Evolutionary conservation across 345 rosid genomes (phyloP), one percentile per base, ranked within the genome.

Genomic region (Lumnitzera littorea): DNA sequence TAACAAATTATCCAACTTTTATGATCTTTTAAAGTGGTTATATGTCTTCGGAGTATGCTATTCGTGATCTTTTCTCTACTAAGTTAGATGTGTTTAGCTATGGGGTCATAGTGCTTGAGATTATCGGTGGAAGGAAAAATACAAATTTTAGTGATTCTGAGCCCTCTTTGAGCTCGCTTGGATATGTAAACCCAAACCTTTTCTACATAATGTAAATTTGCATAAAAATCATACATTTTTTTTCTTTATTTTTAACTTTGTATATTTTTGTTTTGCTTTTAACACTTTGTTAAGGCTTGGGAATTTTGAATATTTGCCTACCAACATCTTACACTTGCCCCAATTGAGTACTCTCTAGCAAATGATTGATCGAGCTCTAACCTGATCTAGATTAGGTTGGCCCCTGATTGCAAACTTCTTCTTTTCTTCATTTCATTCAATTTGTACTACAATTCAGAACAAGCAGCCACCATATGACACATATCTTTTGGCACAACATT

Each of bases 1-100:
- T 14, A 23, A 23, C 14, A 0, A 25, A 14, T 4, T 4, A 27
- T 36, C 15, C 51, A 3, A 16, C 9, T 27, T 23, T 13, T 46
- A n/a, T 36, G 43, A 27, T 5, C 11, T 12, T 29, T 15, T 2
- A n/a, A 57, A 73, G 77, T 24, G 74, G 72, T 11, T 76, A 68
- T 24, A 68, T 76, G 72, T 64, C 77, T 20, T 69, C 77, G 23
- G 77, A 76, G 58, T 67, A 76, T 15, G 81, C 72, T 3, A 15
- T 61, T 54, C 56, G 62, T 20, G 72, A 75, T 2, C 36, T 55
- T 24, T 72, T 68, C 60, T 73, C 78, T 4, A 16, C 29, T 12
- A 73, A 70, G 65, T 73, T 72, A 8, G 77, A 76, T 29, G 70
- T 69, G 4, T 76, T 68, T 31, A 76, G 77, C 53, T 72, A 65